Evolutionary conservation across 225 moss, liverwort and hornwort genomes (phyloP), one percentile per base, ranked within the genome.

Genomic region (Polytrichum commune): DNA sequence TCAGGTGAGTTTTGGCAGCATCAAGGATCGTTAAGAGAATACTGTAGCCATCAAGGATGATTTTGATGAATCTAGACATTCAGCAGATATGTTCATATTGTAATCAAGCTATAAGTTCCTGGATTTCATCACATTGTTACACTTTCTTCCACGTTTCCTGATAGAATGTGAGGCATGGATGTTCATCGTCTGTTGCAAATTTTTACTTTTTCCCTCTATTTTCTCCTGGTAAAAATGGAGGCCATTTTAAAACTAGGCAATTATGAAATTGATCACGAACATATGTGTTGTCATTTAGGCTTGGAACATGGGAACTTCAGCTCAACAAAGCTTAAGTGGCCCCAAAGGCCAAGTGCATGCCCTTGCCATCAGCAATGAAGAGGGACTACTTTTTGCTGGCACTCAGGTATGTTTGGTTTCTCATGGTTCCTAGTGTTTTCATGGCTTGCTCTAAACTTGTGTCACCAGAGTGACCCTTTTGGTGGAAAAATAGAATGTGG

Each of bases 321-420:
- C 91, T 68, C 93, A 87, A 70, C 91, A 95, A 64, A 98, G 90
- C 74, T 76, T 95, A 65, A 75, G 46, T 67, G 83, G 91, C 27
- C 80, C 82, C 38, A 85, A 78, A 22, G 95, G 95, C 62, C 91
- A 95, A 80, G 93, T 95, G 64, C 95, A 95, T 82, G 88, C 95
- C 29, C 87, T 98, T 5, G 91, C 98, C 3, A 90, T 93, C 70
- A 82, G 72, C 57, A 38, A 38, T 38, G 83, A 85, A 5, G 98
- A 90, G 76, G 88, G 84, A 7, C 73, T 93, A 46, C 81, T 95
- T 60, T 95, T 98, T 77, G 95, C 91, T 54, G 98, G 98, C 29
- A 90, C 86, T 46, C 93, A 92, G 75, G 96, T 92, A 82, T 77
- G 7, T 32, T 32, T 32, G 32, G 32, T 32, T 32, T 32, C 32